Evolutionary conservation across 306 rosid genomes (phyloP), one percentile per base, ranked within the genome.

Genomic region (Calophaca sinica): DNA sequence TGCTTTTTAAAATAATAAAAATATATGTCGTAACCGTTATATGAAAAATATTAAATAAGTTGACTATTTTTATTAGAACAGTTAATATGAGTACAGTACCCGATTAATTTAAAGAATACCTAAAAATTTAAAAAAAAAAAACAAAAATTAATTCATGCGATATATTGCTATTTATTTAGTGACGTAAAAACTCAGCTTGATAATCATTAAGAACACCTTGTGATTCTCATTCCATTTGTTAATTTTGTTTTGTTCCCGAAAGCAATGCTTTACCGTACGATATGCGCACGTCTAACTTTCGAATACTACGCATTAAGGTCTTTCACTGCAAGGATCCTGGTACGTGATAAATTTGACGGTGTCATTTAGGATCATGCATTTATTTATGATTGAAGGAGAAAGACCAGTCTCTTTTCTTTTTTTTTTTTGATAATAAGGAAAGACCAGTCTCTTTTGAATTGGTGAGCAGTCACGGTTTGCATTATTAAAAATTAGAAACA

Each of bases 261-360:
- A 76, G 75, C 58, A 39, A 42, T 58, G 75, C 58, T 32, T 3
- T 13, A 77, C 71, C 81, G 2, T 7, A 29, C 54, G 75, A 76
- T 77, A 72, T 12, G 54, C 62, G 26, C 72, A 9, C 46, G 45
- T 71, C 75, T 70, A 64, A 63, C 72, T 76, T 76, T 63, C 44
- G 44, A 62, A 45, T 1, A 62, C 58, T 58, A 31, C 51, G 35
- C 2, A 49, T 46, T 73, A 63, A 63, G 69, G 53, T 57, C 48
- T 45, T 74, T 29, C 20, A 44, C 6, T 7, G 32, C 71, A 15
- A 61, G 35, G 59, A 64, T 64, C 35, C 50, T 45, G 49, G 45
- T 42, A 52, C 20, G 9, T 70, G 15, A 60, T 61, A 20, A 58
- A 48, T 48, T 77, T 59, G 62, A 36, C 15, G 72, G 58, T 20